These are phyloP conservation scores for Lanmaoa rubissima DNA, from an alignment of 768 basidiomycete genomes.

Conservation along the genomic window DNA sequence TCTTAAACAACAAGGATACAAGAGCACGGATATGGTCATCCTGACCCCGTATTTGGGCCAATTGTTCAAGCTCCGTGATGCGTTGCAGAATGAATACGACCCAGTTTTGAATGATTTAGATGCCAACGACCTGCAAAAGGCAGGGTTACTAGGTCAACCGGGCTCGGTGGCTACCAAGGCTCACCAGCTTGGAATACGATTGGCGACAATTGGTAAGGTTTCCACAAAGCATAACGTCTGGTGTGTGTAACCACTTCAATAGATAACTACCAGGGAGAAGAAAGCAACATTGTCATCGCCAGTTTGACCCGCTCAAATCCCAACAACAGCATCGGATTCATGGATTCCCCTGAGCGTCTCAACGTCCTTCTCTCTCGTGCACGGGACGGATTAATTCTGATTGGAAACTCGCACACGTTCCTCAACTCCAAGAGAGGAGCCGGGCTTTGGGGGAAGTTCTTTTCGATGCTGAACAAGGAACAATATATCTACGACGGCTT, in stretches of 20 bases:
- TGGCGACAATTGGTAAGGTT: constrained; percentile 64
- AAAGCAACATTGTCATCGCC: constrained; percentile 64
- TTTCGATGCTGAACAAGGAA: constrained; percentile 40
- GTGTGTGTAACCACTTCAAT: background rate
- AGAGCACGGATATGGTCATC: constrained; percentile 56
- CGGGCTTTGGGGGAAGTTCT: constrained; percentile 50
- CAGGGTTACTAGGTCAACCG: constrained; percentile 47
- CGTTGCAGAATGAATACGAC: constrained; percentile 47
- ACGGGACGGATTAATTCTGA: constrained; percentile 60
- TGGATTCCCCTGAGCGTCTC: constrained; percentile 65
- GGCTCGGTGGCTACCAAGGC: constrained; percentile 41
- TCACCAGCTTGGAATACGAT: constrained; percentile 39
- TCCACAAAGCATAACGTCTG: background rate
- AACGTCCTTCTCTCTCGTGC: constrained; percentile 76
- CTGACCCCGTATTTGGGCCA: constrained; percentile 73
- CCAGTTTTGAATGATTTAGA: constrained; percentile 66
- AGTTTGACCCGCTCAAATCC: constrained; percentile 63
- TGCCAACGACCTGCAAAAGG: constrained; percentile 53
- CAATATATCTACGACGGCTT: constrained; percentile 59
- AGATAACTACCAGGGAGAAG: constrained; percentile 82
- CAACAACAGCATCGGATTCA: constrained; percentile 62
- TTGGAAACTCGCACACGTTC: constrained; percentile 68
- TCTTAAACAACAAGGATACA: constrained; percentile 72
- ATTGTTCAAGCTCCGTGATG: constrained; percentile 46
- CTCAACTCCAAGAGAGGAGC: constrained; percentile 49